phyloP scores from a whole-genome alignment of 257 asterid species.

The Solanum phureja region DNA sequence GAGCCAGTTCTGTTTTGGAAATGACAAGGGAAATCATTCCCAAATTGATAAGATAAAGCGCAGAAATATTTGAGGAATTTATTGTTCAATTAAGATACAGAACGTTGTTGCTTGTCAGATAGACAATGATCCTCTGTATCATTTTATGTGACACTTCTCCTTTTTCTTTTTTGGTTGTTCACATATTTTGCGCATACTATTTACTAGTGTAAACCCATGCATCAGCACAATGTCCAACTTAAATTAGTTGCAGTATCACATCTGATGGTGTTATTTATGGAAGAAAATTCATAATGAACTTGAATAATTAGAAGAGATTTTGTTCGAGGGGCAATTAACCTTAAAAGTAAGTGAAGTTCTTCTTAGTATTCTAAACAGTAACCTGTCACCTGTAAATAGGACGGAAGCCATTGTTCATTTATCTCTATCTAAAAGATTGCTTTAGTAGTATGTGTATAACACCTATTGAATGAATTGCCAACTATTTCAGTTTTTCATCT shows the following conservation, averaged over 20 bases:
- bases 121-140: not conserved
- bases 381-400: not conserved
- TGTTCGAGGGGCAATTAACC: not conserved
- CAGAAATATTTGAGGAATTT: not conserved
- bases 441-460: not conserved
- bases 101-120: not conserved
- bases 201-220: not conserved
- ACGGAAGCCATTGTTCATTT: not conserved
- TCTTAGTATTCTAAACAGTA: not conserved
- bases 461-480: not conserved
- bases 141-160: not conserved
- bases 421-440: not conserved
- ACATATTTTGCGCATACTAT: not conserved
- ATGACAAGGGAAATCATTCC: not conserved
- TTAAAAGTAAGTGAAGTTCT: not conserved
- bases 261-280: not conserved
- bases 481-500: not conserved
- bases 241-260: not conserved
- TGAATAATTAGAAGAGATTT: not conserved
- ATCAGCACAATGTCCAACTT: not conserved
- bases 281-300: not conserved
- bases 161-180: not conserved
- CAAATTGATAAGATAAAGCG: not conserved
- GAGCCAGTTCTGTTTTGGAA: not conserved
- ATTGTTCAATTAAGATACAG: not conserved